Evolutionary conservation across 441 rosid species (phyloP).

Genomic region (Manihot esculenta): DNA sequence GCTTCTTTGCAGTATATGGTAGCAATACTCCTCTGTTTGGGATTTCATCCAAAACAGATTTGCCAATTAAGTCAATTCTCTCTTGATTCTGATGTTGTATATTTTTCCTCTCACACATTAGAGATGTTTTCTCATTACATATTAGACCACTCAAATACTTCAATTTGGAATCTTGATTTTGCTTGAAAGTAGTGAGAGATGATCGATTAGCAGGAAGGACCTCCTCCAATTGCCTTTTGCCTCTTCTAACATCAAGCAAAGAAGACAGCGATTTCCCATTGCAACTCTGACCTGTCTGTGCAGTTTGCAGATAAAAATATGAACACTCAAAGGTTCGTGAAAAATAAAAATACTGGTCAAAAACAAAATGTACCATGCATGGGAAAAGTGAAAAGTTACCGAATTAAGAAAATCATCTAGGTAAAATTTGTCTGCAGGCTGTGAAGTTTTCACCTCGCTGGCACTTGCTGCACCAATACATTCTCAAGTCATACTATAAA

Average conservation of each 20-base stretch:
- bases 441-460: constrained; percentile 34
- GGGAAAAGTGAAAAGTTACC: constrained; percentile 28
- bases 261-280: constrained; percentile 34
- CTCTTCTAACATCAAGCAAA: constrained; percentile 40
- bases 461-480: constrained; percentile 42
- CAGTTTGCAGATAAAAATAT: constrained; percentile 35
- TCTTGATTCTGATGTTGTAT: constrained; percentile 36
- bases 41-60: constrained; percentile 31
- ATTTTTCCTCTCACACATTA: constrained; percentile 38
- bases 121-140: constrained; percentile 36
- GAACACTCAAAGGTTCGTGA: constrained; percentile 21
- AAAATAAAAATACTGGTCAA: background rate
- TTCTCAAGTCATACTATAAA: constrained; percentile 21
- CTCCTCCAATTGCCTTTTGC: constrained; percentile 42
- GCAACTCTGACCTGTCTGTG: constrained; percentile 24
- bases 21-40: constrained; percentile 37
- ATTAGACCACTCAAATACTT: constrained; percentile 38
- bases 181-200: constrained; percentile 45
- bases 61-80: constrained; percentile 34
- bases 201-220: constrained; percentile 78
- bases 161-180: constrained; percentile 37
- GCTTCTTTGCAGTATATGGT: constrained; percentile 53
- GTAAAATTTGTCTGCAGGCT: constrained; percentile 27
- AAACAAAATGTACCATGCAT: constrained; percentile 12
- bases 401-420: constrained; percentile 23